Evolutionary conservation across 345 rosid species (phyloP), one percentile per base, ranked within the genome.

Genomic region (Anacardium occidentale): DNA sequence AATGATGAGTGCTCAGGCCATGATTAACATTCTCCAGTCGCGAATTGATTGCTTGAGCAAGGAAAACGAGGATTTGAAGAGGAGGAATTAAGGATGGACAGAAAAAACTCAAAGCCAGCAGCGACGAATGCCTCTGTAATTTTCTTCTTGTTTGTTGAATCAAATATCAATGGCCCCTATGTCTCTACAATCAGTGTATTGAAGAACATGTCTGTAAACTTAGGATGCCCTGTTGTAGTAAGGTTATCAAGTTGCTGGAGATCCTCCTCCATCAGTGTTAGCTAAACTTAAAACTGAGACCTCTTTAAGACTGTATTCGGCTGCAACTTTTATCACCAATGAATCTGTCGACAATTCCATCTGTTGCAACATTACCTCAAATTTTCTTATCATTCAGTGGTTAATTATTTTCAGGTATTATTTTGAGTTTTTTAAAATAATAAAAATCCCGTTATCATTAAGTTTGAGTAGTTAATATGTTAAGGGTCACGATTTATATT

Each of bases 1-100:
- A 74, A 83, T 90, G 92, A 80, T 94, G 90, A 87, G 91, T 69
- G 91, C 91, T 32, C 90, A 87, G 45, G 84, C 97, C 13, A 89
- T 88, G 94, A 85, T 90, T 62, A 89, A 84, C 77, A 84, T 88
- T 75, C 97, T 91, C 60, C 93, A 88, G 61, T 82, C 95, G 0
- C 83, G 86, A 69, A 77, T 90, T 17, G 95, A 89, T 62, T 74
- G 55, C 5, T 78, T 94, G 74, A 81, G 62, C 76, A 83, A 80
- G 75, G 98, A 94, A 74, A 94, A 92, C 7, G 88, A 88, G 77
- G 93, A 88, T 58, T 69, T 90, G 77, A 88, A 80, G 87, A 83
- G 83, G 86, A 80, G 77, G 93, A 87, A 58, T 69, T 90, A 76
- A 88, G 79, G 87, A 81, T 83, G 86, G 78, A 48, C 40, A 75